Percentiles rank a stretch among this genome's conserved stretches.
Evolutionary conservation across 768 basidiomycete species (phyloP).

Genomic region (Serendipita vermifera): DNA sequence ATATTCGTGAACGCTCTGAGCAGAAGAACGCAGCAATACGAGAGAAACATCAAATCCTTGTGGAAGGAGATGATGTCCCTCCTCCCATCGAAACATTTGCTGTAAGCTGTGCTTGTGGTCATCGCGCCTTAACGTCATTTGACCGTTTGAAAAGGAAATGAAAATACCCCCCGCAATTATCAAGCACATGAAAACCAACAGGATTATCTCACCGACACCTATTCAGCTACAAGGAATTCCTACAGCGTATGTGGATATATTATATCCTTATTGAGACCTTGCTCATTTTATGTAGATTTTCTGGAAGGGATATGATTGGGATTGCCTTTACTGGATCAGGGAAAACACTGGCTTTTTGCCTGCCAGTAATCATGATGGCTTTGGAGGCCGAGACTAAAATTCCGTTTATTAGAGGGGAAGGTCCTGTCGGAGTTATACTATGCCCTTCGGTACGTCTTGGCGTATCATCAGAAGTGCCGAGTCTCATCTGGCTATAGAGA

Average conservation of each 20-base stretch:
- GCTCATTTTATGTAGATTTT: conserved; percentile 43
- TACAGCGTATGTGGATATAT: conserved; percentile 53
- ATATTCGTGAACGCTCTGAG: conserved; percentile 55
- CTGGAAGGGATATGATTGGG: conserved; percentile 95
- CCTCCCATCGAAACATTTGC: conserved; percentile 85
- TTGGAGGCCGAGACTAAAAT: conserved; percentile 87
- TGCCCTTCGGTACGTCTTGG: conserved; percentile 56
- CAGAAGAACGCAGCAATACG: conserved; percentile 63
- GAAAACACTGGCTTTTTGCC: conserved; percentile 94
- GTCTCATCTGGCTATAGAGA: conserved; percentile 28
- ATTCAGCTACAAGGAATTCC: conserved; percentile 97
- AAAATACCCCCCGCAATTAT: conserved; percentile 86
- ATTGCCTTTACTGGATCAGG: conserved; percentile 99
- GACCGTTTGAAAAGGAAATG: conserved; percentile 60
- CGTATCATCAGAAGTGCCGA: not conserved
- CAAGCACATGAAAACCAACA: conserved; percentile 68
- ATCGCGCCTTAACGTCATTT: not conserved
- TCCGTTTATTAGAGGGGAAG: conserved; percentile 85
- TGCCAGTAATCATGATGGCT: conserved; percentile 95
- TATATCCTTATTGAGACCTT: not conserved
- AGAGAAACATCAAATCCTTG: conserved; percentile 86
- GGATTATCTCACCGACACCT: conserved; percentile 79
- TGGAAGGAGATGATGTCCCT: conserved; percentile 88
- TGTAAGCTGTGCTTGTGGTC: conserved; percentile 27
- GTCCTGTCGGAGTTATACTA: conserved; percentile 89